Percentiles rank a stretch among this genome's conserved stretches.
Conservation (phyloP, 495 filamentous ascomycete genomes). For the Coniosporium apollinis region DNA sequence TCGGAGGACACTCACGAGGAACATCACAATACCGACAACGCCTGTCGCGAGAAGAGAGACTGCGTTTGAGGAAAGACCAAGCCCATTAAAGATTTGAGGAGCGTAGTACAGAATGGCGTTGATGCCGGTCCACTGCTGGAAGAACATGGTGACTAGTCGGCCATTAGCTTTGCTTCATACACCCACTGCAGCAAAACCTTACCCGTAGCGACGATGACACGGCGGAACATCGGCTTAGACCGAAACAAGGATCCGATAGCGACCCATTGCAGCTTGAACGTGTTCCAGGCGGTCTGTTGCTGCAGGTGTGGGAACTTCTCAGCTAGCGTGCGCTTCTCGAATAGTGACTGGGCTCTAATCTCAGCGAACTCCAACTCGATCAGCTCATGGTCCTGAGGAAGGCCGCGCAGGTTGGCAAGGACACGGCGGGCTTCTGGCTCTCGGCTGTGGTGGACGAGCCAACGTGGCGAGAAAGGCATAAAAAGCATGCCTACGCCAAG, state of each 20-base stretch:
- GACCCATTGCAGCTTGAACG: slow-evolving; percentile 52
- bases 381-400: slow-evolving; percentile 41
- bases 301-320: slow-evolving; percentile 53
- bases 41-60: slow-evolving; percentile 61
- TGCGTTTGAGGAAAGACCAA: slow-evolving; percentile 46
- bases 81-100: slow-evolving; percentile 51
- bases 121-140: slow-evolving; percentile 64
- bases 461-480: slow-evolving; percentile 69
- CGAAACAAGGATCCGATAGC: slow-evolving; percentile 57
- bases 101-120: slow-evolving; percentile 60
- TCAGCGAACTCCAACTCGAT: slow-evolving; percentile 66
- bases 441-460: slow-evolving; percentile 57
- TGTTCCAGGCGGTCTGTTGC: slow-evolving; percentile 41
- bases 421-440: slow-evolving; percentile 54
- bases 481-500: slow-evolving; percentile 52
- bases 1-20: slow-evolving; percentile 9
- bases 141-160: slow-evolving; percentile 46
- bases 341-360: slow-evolving; percentile 62
- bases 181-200: not conserved
- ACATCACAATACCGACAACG: slow-evolving; percentile 63
- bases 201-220: slow-evolving; percentile 43
- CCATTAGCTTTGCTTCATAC: not conserved
- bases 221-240: slow-evolving; percentile 56
- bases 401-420: slow-evolving; percentile 47
- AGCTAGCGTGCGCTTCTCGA: slow-evolving; percentile 58